phyloP scores from a whole-genome alignment of 1,284 basidiomycete genomes.

The Sphaerobolus stellatus region DNA sequence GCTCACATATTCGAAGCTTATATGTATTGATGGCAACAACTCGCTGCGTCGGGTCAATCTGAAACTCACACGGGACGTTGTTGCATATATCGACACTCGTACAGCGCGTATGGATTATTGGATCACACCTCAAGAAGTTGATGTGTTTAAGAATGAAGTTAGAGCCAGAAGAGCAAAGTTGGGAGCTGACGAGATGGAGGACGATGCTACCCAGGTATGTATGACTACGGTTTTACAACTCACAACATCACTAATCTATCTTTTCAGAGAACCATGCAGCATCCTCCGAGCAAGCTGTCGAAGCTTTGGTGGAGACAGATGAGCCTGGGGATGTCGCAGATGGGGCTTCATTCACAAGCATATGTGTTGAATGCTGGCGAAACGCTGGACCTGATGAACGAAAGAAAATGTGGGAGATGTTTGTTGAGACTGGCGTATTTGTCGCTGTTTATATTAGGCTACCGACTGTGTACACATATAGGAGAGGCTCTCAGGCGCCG shows the following conservation, averaged over 20 bases:
- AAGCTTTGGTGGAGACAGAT: background rate
- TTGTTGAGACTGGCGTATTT: too few species aligned
- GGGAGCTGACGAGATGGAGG: too few species aligned
- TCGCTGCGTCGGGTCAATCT: slow-evolving; percentile 28
- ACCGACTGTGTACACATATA: slow-evolving; percentile 27
- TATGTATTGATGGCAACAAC: slow-evolving; percentile 36
- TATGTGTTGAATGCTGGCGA: slow-evolving; percentile 15
- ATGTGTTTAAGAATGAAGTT: slow-evolving; percentile 23
- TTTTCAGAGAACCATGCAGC: too few species aligned
- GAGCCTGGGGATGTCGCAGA: slow-evolving; percentile 1
- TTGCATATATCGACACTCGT: slow-evolving; percentile 13
- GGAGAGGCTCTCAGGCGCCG: slow-evolving; percentile 21
- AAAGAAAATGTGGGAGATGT: slow-evolving; percentile 11
- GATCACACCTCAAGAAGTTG: slow-evolving; percentile 20
- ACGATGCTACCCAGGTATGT: too few species aligned
- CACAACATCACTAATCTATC: too few species aligned
- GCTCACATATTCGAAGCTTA: slow-evolving; percentile 22
- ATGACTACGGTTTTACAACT: too few species aligned
- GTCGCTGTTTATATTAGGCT: too few species aligned
- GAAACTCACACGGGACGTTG: slow-evolving; percentile 10
- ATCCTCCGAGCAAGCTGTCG: too few species aligned
- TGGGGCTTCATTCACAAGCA: background rate
- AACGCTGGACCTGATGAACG: slow-evolving; percentile 1
- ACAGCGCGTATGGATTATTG: slow-evolving; percentile 12
- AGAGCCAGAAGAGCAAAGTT: too few species aligned